Base-by-base conservation (phyloP, 345 rosid species). In the Turnera subulata region DNA sequence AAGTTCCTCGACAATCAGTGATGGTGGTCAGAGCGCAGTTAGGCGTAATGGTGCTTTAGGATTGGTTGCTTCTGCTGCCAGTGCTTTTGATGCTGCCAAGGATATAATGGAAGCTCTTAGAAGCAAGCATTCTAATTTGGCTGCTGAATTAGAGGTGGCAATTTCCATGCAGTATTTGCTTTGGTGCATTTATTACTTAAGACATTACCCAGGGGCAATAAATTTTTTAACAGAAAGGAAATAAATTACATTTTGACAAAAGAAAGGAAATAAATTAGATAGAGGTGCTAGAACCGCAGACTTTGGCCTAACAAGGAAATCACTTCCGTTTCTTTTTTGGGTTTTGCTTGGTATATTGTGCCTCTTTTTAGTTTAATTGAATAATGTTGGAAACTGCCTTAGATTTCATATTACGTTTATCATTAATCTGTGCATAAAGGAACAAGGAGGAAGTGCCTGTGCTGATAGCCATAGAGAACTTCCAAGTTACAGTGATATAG, bases 101-200 rank as follows among this genome's bases (percentile, higher is more conserved):
- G 99, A 93, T 76, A 93, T 93, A 63, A 93, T 89, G 97, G 99
- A 93, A 76, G 79, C 94, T 53, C 85, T 93, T 21, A 79, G 99
- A 80, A 85, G 96, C 88, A 89, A 87, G 82, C 96, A 93, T 61
- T 70, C 84, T 64, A 93, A 93, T 77, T 78, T 93, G 82, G 99
- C 99, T 48, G 65, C 92, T 69, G 97, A 93, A 68, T 97, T 93
- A 49, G 97, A 93, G 97, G 99, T 93, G 65, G 72, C 55, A 17
- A 60, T 18, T 70, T 57, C 23, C 12, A 22, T 62, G 19, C 16
- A 10, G 17, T 21, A 20, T 50, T 24, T 57, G 18, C n/a, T 6
- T 57, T 18, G 17, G 13, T 16, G 16, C 40, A 29, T 35, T 43
- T n/a, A 11, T n/a, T n/a, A n/a, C n/a, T n/a, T n/a, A n/a, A n/a